phyloP scores from a whole-genome alignment of 1,139 yeast species.

The Hyphopichia wangnamkhiaoensis region DNA sequence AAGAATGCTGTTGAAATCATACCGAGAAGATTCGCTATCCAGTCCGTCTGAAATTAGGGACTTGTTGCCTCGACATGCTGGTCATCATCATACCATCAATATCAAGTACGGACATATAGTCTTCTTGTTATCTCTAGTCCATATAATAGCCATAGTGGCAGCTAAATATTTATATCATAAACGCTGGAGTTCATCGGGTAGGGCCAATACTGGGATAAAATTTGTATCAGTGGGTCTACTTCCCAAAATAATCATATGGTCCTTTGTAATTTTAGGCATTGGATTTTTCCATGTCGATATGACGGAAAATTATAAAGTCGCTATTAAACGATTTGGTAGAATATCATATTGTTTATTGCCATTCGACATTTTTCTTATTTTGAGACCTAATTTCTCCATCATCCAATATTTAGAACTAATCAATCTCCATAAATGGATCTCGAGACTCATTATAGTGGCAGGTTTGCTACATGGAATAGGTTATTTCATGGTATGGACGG shows the following conservation, averaged over 20 bases:
- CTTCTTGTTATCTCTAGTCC: slow-evolving; percentile 34
- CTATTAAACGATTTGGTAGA: slow-evolving; percentile 53
- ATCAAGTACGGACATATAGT: slow-evolving; percentile 51
- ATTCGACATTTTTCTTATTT: slow-evolving; percentile 56
- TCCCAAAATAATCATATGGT: slow-evolving; percentile 31
- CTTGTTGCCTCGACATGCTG: slow-evolving; percentile 27
- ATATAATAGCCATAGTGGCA: slow-evolving; percentile 18
- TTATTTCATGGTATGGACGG: slow-evolving; percentile 50
- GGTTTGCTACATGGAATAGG: slow-evolving; percentile 59
- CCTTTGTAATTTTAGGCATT: slow-evolving; percentile 19
- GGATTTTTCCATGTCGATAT: slow-evolving; percentile 22
- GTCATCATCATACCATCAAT: slow-evolving; percentile 34
- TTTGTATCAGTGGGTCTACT: slow-evolving; percentile 18
- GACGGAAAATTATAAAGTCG: slow-evolving; percentile 20
- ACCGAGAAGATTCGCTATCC: too few species aligned
- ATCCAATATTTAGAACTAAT: slow-evolving; percentile 58
- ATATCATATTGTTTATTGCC: slow-evolving; percentile 68
- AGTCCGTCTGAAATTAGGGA: neutral
- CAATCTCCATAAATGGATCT: slow-evolving; percentile 77
- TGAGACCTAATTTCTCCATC: slow-evolving; percentile 56
- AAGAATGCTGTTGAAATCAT: neutral
- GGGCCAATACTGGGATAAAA: slow-evolving; percentile 9
- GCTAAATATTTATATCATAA: slow-evolving; percentile 13
- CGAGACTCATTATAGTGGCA: slow-evolving; percentile 59
- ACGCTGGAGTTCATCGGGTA: slow-evolving; percentile 27